Evolutionary conservation across 768 basidiomycete genomes (phyloP), one percentile per base, ranked within the genome.

Genomic region (Crepidotus variabilis): DNA sequence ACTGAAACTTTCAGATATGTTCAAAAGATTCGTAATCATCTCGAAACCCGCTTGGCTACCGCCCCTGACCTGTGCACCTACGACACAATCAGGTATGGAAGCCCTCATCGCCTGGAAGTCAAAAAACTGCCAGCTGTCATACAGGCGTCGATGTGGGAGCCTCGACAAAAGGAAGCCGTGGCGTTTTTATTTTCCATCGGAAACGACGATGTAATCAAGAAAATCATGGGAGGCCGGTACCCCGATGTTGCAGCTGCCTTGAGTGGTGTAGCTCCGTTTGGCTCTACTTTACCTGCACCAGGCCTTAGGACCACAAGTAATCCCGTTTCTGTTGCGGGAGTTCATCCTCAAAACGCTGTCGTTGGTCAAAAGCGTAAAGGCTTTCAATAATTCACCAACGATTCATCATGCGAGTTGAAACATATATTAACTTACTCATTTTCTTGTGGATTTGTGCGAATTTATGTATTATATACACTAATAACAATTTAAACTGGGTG

Each of bases 191-290:
- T 57, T 8, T 63, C 47, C 4, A 60, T 76, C 46, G 72, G 71
- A 11, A 28, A 57, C 7, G 66, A 69, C 24, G 63, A 60, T 45
- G 53, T 60, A 2, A 60, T 74, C 33, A 53, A 55, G 49, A 61
- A 61, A 51, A 58, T 75, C 22, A 70, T 75, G 69, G 73, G 71
- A 10, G 43, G 58, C 7, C 55, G 70, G 21, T 71, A 69, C 57
- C 50, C 45, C 1, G 74, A 75, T 54, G 68, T 74, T 22, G 28
- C 59, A 20, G 59, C 62, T n/a, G 66, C 70, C 1, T 34, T 74
- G 6, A 52, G 62, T 21, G 69, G 69, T 2, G 62, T 56, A 2
- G 50, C 59, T 23, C 51, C 54, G 6, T 72, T 67, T 55, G 61
- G 57, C 14, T 47, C n/a, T 13, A 5, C 46, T 23, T 14, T 18